These are phyloP conservation scores for Wilcoxina mikolae DNA, from an alignment of 495 filamentous ascomycete species.

Conservation along the genomic window DNA sequence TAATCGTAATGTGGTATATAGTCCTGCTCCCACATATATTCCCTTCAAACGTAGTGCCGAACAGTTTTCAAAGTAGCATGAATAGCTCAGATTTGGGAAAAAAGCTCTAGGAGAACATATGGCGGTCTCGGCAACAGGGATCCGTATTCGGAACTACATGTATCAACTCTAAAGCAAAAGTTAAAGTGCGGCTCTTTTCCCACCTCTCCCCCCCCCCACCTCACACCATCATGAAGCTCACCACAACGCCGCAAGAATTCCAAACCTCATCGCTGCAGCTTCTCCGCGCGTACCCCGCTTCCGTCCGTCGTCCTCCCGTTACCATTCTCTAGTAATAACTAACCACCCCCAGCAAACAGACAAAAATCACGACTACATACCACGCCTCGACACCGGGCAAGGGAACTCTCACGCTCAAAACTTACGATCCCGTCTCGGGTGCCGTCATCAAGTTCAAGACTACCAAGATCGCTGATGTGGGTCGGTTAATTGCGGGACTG, in stretches of 20 bases:
- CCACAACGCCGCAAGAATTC: constrained; percentile 41
- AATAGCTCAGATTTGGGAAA: too few relatives aligned
- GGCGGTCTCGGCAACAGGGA: too few relatives aligned
- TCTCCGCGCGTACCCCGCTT: constrained; percentile 35
- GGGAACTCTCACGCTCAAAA: constrained; percentile 69
- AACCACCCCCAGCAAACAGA: constrained; percentile 11
- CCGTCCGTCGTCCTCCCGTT: constrained; percentile 28
- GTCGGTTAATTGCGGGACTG: constrained; percentile 57
- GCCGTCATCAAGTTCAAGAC: constrained; percentile 80
- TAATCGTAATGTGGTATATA: too few relatives aligned
- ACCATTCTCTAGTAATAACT: constrained; percentile 3
- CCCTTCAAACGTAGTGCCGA: too few relatives aligned
- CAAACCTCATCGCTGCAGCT: constrained; percentile 37
- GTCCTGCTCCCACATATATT: too few relatives aligned
- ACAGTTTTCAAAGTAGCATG: too few relatives aligned
- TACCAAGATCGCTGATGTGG: constrained; percentile 79
- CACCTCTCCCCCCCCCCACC: background rate
- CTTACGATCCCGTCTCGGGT: constrained; percentile 71
- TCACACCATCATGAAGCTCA: constrained; percentile 35
- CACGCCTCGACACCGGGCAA: constrained; percentile 29
- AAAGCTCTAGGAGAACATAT: too few relatives aligned
- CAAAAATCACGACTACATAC: constrained; percentile 26
- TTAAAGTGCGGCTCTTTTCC: background rate
- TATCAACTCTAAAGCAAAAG: background rate
- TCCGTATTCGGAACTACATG: too few relatives aligned